Conservation (phyloP, 257 asterid genomes). For the Verbascum thapsus region DNA sequence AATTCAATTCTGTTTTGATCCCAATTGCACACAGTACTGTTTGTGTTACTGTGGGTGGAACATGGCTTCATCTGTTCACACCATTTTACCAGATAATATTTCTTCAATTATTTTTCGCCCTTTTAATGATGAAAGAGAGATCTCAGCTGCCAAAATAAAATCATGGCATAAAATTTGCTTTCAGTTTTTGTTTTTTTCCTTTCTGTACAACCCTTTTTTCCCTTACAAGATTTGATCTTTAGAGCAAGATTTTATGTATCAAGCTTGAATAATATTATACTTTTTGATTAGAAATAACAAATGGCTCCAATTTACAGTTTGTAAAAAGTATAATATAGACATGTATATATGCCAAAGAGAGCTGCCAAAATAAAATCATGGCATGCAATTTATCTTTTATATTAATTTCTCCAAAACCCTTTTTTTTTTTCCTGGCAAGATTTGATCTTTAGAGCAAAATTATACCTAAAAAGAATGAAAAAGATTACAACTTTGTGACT, state of each 20-base stretch:
- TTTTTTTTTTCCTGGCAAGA: slow-evolving; percentile 4
- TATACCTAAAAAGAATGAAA: not conserved
- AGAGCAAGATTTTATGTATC: not conserved
- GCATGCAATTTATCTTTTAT: too few species aligned
- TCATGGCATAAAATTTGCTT: slow-evolving; percentile 34
- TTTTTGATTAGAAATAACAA: slow-evolving; percentile 9
- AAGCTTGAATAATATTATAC: too few species aligned
- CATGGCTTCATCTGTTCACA: slow-evolving; percentile 48
- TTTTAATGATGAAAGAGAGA: too few species aligned
- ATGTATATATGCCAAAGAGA: too few species aligned
- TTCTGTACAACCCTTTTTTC: slow-evolving; percentile 15
- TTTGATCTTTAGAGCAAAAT: not conserved
- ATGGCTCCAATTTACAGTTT: slow-evolving; percentile 22
- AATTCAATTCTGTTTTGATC: slow-evolving; percentile 22
- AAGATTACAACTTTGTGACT: not conserved
- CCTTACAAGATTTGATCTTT: not conserved
- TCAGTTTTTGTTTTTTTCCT: not conserved
- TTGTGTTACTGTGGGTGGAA: slow-evolving; percentile 23
- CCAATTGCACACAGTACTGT: slow-evolving; percentile 22
- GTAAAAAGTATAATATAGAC: slow-evolving; percentile 24
- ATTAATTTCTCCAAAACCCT: slow-evolving; percentile 17
- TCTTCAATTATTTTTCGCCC: not conserved
- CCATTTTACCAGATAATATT: slow-evolving; percentile 14
- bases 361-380: too few species aligned
- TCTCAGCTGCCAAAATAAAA: slow-evolving; percentile 24